Evolutionary conservation across 2,329 filamentous ascomycete genomes (phyloP).

Genomic region (Trematosphaeria pertusa): DNA sequence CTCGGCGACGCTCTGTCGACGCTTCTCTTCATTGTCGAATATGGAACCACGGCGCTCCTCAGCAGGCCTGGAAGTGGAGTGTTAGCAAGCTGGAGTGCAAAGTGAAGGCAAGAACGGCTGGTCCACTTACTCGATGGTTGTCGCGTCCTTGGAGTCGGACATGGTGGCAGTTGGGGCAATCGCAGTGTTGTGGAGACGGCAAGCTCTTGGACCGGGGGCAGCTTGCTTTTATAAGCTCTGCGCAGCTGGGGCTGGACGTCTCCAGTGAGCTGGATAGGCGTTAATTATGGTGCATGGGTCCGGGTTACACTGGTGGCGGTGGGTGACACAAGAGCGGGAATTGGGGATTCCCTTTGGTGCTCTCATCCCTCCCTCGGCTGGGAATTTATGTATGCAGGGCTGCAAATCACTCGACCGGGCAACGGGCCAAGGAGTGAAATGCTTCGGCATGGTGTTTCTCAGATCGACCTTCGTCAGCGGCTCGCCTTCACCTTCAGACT

Average conservation of each 20-base stretch:
- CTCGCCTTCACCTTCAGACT: not conserved
- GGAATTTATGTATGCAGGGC: not conserved
- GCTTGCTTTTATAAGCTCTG: slow-evolving; percentile 8
- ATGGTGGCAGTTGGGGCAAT: not conserved
- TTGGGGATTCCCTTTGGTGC: not conserved
- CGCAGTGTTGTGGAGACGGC: not conserved
- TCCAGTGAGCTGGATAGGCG: slow-evolving; percentile 4
- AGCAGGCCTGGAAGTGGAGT: slow-evolving; percentile 19
- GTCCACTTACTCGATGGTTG: slow-evolving; percentile 7
- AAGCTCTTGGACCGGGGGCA: not conserved
- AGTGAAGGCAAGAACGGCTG: not conserved
- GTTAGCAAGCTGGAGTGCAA: slow-evolving; percentile 9
- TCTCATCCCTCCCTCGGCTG: not conserved
- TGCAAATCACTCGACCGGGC: not conserved
- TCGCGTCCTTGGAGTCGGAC: slow-evolving; percentile 8
- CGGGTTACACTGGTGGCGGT: slow-evolving; percentile 2
- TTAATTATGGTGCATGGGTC: slow-evolving; percentile 7
- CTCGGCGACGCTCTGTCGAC: slow-evolving; percentile 29
- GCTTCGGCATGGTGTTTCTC: not conserved
- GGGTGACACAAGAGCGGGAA: slow-evolving; percentile 4
- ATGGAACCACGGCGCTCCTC: slow-evolving; percentile 31
- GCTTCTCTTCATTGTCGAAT: slow-evolving; percentile 30
- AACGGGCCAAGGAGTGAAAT: not conserved
- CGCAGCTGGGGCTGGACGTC: not conserved
- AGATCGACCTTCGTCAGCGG: not conserved